Evolutionary conservation across 345 rosid genomes (phyloP), one percentile per base, ranked within the genome.

Genomic region (Excoecaria cochinchinensis): DNA sequence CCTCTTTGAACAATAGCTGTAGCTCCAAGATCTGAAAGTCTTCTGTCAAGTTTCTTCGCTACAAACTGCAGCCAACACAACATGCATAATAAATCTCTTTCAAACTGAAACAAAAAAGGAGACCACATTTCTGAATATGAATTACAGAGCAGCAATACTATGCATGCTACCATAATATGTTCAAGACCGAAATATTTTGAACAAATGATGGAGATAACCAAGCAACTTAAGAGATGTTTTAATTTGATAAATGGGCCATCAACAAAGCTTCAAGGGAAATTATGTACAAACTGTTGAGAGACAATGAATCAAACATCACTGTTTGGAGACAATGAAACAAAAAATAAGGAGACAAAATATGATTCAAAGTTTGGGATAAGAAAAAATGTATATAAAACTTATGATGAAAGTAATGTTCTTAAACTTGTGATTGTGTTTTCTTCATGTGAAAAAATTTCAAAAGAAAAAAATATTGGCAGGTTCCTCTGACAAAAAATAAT

Each of bases 21-120:
- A 22, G 91, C 98, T 65, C 98, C 99, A 72, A 95, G 96, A 85
- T 89, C 92, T 16, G 82, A 83, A 75, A 95, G 90, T 72, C 99
- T 93, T 79, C 88, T 91, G 82, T 93, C 97, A 77, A 95, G 90
- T 85, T 86, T 95, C 88, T 95, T 95, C 70, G 98, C 98, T 76
- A 85, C 99, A 93, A 91, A 91, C 99, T 93, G 87, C 83, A 87
- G 72, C 79, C 83, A 85, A 67, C 46, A 74, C 77, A 69, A 11
- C 52, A 69, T 16, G 73, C 48, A 67, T 19, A 57, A 47, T 59
- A 63, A 52, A 71, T 44, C 67, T 31, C 14, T 75, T 55, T 15
- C 64, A 72, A 59, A 42, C 24, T 51, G 8, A 60, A 59, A 47
- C 25, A 75, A 13, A 0, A 51, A 16, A 51, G 11, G 36, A 51